Base-by-base conservation (phyloP, 495 filamentous ascomycete genomes). In the Hyaloscypha variabilis region DNA sequence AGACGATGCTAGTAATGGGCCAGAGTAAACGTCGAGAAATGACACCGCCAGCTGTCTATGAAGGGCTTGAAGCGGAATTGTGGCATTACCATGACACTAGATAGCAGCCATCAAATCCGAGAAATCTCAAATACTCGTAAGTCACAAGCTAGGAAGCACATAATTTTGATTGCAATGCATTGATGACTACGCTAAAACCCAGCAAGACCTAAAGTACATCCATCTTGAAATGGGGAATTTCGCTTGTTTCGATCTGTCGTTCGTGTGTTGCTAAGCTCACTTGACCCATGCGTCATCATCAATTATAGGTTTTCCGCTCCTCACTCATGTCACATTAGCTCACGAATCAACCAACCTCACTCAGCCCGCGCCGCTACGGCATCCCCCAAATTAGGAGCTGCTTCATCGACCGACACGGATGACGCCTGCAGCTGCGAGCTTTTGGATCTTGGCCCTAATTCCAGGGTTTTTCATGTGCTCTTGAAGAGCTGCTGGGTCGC, bases 401-500 rank as follows among this genome's bases (percentile, higher is more conserved):
- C 24, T 61, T 81, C 74, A 82, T 73, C 81, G 69, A 54, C 93
- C 92, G 69, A 95, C 80, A 50, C 92, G 84, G 72, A 97, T 97
- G 26, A 98, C 93, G 69, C 95, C 95, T n/a, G 62, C 67, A 24
- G 63, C 49, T 34, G 50, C 21, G 8, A 51, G 13, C 6, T 56
- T 51, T 50, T 49, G 23, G 26, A 60, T 46, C 29, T 96, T 94
- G 66, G 83, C 85, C 60, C 87, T 83, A 66, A 98, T 91, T 66
- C 82, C 83, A 8, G 90, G 82, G 79, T 97, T 98, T 83, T 89
- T 91, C 92, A 98, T 97, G 78, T 99, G 95, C 72, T 98, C 94
- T 69, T 93, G 88, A 70, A 99, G 82, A 26, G 96, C 94, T 25
- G 88, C 88, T 4, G 95, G 95, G 75, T 98, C 92, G 54, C 87